Evolutionary conservation across 371 early-diverging fungal species (phyloP).

Genomic region (Batkoa obscura): DNA sequence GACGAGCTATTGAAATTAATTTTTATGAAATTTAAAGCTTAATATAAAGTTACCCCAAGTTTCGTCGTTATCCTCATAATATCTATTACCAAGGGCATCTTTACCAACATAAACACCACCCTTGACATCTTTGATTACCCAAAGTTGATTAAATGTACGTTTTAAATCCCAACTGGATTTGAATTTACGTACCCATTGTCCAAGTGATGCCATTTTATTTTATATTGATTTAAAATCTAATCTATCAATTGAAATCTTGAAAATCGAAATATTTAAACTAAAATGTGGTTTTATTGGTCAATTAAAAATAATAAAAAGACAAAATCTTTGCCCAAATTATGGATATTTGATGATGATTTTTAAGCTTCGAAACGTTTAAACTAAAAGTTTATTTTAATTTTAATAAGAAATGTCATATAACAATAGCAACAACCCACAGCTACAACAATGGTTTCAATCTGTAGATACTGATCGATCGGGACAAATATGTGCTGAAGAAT

Average conservation of each 20-base stretch:
- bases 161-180: slow-evolving; percentile 24
- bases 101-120: slow-evolving; percentile 67
- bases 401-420: too few relatives aligned
- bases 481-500: slow-evolving; percentile 22
- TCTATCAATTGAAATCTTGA: background rate
- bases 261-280: too few relatives aligned
- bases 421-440: background rate
- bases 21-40: background rate
- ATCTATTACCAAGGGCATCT: slow-evolving; percentile 78
- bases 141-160: slow-evolving; percentile 39
- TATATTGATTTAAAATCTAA: background rate
- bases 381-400: too few relatives aligned
- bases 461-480: slow-evolving; percentile 14
- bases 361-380: too few relatives aligned
- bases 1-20: slow-evolving; percentile 32
- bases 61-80: slow-evolving; percentile 72
- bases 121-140: slow-evolving; percentile 59
- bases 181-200: background rate
- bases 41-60: slow-evolving; percentile 28
- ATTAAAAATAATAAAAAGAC: too few relatives aligned
- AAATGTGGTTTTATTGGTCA: too few relatives aligned
- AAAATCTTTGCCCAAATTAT: too few relatives aligned
- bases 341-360: too few relatives aligned
- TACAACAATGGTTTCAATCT: slow-evolving; percentile 9
- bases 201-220: background rate